Conservation (phyloP, 208 protist genomes). For the Entamoeba invadens region DNA sequence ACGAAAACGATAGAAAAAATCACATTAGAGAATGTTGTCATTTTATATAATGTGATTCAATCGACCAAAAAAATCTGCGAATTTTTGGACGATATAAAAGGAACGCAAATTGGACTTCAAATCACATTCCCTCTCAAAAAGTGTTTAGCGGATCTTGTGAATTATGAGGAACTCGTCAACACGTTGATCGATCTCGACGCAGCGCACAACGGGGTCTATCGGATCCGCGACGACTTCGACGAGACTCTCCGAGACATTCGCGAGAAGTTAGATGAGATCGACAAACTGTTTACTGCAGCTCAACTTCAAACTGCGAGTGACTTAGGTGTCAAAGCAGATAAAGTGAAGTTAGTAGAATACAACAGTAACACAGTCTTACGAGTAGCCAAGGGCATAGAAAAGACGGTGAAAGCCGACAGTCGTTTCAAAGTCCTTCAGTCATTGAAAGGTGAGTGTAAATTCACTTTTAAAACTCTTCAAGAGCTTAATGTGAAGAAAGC, state of each 20-base stretch:
- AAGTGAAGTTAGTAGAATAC: neutral
- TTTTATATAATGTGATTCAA: neutral
- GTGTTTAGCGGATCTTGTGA: neutral
- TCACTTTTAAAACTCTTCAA: neutral
- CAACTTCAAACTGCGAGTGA: neutral
- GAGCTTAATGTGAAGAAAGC: neutral
- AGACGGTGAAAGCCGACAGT: neutral
- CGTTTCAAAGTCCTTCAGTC: neutral
- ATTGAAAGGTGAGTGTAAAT: neutral
- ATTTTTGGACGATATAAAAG: neutral
- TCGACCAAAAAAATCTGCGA: neutral
- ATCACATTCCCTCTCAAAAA: neutral
- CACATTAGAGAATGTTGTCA: neutral
- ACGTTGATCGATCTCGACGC: neutral
- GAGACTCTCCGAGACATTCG: neutral
- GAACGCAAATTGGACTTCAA: neutral
- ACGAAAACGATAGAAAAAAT: neutral
- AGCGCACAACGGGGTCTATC: neutral
- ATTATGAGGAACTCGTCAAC: neutral
- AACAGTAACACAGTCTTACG: neutral
- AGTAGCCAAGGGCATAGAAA: neutral
- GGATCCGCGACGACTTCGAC: neutral
- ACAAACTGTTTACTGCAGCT: neutral
- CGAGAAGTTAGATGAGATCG: neutral
- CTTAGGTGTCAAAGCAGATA: neutral